Conservation (phyloP, 805 yeast species). For the Ascoidea asiatica region DNA sequence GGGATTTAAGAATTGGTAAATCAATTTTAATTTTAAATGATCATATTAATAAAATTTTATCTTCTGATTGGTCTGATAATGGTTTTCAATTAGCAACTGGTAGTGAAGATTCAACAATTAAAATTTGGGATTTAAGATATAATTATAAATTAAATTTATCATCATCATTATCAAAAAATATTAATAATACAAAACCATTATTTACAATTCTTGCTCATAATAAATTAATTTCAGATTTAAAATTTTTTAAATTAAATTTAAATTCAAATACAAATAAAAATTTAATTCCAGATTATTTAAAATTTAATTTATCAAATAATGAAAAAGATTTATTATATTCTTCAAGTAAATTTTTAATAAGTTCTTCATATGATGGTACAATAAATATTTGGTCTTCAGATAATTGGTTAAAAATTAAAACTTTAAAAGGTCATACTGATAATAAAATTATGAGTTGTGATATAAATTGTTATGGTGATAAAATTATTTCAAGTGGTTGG, state of each 20-base stretch:
- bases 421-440: conserved; percentile 47
- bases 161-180: conserved; percentile 12
- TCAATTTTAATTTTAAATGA: conserved; percentile 43
- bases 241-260: conserved; percentile 26
- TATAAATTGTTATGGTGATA: conserved; percentile 25
- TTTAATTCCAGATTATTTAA: too few relatives aligned
- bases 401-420: conserved; percentile 47
- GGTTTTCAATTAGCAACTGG: conserved; percentile 74
- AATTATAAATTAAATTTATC: conserved; percentile 16
- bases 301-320: conserved; percentile 19
- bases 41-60: conserved; percentile 61
- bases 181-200: conserved; percentile 7
- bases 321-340: conserved; percentile 17
- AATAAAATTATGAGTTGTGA: conserved; percentile 59
- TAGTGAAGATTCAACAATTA: conserved; percentile 67
- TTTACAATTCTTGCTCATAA: conserved; percentile 61
- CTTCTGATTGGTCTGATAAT: conserved; percentile 61
- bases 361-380: conserved; percentile 60
- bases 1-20: conserved; percentile 82
- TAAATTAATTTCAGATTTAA: conserved; percentile 53
- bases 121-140: conserved; percentile 75
- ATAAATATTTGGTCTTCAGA: conserved; percentile 55
- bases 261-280: conserved; percentile 12
- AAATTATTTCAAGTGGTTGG: conserved; percentile 65
- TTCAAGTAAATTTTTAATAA: conserved; percentile 35